Conservation (phyloP, 192 early-diverging fungal species). For the Pilaira anomala region DNA sequence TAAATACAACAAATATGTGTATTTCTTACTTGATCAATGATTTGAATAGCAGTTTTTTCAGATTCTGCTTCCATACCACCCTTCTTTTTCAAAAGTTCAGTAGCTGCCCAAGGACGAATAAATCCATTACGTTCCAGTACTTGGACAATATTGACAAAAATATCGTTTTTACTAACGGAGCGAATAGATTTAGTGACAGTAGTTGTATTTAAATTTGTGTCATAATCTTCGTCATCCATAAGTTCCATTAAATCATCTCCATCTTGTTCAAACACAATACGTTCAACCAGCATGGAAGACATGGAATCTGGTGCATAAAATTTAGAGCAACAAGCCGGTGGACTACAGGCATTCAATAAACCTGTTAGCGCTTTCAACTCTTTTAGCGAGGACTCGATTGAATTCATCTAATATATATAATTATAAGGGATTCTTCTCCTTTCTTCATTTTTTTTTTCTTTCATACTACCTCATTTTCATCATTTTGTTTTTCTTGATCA, state of each 20-base stretch:
- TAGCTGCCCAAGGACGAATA: slow-evolving; percentile 16
- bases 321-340: slow-evolving; percentile 20
- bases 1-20: neutral
- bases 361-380: slow-evolving; percentile 34
- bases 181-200: slow-evolving; percentile 27
- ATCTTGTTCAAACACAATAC: neutral
- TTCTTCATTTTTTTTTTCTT: neutral
- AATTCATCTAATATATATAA: slow-evolving; percentile 21
- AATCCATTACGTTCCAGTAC: slow-evolving; percentile 17
- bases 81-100: slow-evolving; percentile 4
- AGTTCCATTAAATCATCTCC: slow-evolving; percentile 26
- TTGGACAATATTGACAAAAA: slow-evolving; percentile 31
- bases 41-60: neutral
- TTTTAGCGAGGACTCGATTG: slow-evolving; percentile 33
- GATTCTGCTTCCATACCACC: neutral
- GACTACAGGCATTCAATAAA: slow-evolving; percentile 34
- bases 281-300: slow-evolving; percentile 8
- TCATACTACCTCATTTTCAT: slow-evolving; percentile 19
- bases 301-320: slow-evolving; percentile 23
- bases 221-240: slow-evolving; percentile 20
- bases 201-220: slow-evolving; percentile 19
- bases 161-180: slow-evolving; percentile 21
- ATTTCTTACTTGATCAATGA: slow-evolving; percentile 15
- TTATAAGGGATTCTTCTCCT: neutral
- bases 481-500: neutral